Evolutionary conservation across 495 filamentous ascomycete genomes (phyloP).

Genomic region (Letharia columbiana): DNA sequence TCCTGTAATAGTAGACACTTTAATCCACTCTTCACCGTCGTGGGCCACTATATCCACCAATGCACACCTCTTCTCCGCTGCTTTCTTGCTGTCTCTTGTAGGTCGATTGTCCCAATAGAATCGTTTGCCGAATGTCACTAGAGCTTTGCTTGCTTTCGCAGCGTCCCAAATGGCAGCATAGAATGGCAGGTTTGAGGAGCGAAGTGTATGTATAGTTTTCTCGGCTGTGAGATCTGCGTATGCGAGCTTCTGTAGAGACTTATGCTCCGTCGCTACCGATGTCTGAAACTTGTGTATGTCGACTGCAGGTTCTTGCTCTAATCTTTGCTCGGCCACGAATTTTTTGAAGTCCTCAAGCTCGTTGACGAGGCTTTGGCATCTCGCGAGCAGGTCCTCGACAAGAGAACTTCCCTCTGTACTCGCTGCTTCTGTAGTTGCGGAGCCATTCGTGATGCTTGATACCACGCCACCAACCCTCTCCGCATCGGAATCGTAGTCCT

Average conservation of each 20-base stretch:
- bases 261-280: conserved; percentile 41
- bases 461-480: neutral
- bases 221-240: conserved; percentile 26
- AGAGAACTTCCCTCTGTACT: conserved; percentile 13
- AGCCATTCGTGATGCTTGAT: neutral
- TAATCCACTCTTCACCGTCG: conserved; percentile 52
- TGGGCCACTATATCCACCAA: conserved; percentile 44
- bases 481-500: neutral
- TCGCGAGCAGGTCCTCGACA: conserved; percentile 30
- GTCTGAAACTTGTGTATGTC: conserved; percentile 45
- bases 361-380: conserved; percentile 37
- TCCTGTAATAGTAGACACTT: conserved; percentile 52
- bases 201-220: conserved; percentile 38
- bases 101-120: conserved; percentile 43
- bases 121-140: conserved; percentile 45
- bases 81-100: conserved; percentile 25
- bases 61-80: conserved; percentile 37
- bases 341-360: conserved; percentile 42
- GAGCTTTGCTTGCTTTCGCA: conserved; percentile 36
- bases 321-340: conserved; percentile 34
- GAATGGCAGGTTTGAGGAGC: conserved; percentile 51
- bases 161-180: conserved; percentile 48
- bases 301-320: conserved; percentile 43
- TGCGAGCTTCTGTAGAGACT: conserved; percentile 38
- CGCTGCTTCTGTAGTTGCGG: neutral